Evolutionary conservation across 1,139 yeast genomes (phyloP).

Genomic region (Saccharomyces pastorianus): DNA sequence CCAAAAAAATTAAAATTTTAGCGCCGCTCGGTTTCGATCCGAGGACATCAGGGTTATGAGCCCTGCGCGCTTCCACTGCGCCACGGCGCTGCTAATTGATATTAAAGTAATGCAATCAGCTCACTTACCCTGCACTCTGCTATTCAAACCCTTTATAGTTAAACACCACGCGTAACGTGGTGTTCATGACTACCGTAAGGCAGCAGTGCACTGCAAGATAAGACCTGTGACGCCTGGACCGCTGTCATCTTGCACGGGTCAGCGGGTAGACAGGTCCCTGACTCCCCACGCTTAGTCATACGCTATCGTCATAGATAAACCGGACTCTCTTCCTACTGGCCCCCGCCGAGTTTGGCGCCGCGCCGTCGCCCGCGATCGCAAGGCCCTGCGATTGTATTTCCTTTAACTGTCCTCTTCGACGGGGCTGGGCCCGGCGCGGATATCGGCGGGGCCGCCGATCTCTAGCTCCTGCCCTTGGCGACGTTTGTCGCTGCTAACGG

Average conservation of each 20-base stretch:
- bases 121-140: neutral
- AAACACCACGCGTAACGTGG: no score
- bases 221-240: no score
- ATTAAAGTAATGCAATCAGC: no score
- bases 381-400: neutral
- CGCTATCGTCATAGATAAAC: no score
- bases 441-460: neutral
- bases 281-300: neutral
- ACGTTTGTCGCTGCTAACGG: neutral
- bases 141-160: no score
- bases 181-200: no score
- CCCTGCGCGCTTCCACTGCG: slow-evolving; percentile 99
- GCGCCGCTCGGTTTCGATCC: slow-evolving; percentile 99
- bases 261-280: neutral
- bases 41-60: slow-evolving; percentile 99
- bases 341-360: neutral
- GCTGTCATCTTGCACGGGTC: no score
- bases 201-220: no score
- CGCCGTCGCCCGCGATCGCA: neutral
- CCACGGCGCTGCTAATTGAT: slow-evolving; percentile 57
- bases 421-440: neutral
- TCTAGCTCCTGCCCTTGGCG: neutral
- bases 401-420: neutral
- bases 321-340: neutral
- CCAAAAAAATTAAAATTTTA: slow-evolving; percentile 30